Base-by-base conservation (phyloP, 2,329 filamentous ascomycete genomes). In the Annulohypoxylon truncatum region DNA sequence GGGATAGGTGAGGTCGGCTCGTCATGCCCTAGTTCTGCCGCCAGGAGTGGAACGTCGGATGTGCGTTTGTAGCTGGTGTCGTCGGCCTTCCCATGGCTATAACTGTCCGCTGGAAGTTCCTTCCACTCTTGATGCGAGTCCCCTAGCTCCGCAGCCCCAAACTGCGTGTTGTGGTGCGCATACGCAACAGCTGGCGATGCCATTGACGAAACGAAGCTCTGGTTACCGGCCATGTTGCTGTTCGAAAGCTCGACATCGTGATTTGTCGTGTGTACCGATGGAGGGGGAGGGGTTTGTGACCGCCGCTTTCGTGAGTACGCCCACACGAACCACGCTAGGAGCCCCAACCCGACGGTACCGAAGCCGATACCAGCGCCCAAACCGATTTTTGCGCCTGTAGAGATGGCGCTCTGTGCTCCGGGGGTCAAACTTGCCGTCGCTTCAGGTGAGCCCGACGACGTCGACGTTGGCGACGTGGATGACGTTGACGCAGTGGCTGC, bases 301-400 rank as follows among this genome's bases (percentile, higher is more conserved):
- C 28, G 33, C 10, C 67, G 69, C 18, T 69, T 67, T 4, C 69
- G 70, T 51, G 71, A 71, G 66, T 77, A 76, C 15, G 62, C 46
- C 67, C 69, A 75, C 35, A 77, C 67, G 64, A 78, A 77, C 68
- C 74, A 75, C 6, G 53, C 74, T 2, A 67, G 61, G 6, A 76
- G 62, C 0, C 66, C 64, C 1, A 71, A 62, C 0, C 66, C 73
- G 13, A 75, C 51, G 10, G 55, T 64, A 4, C 76, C 77, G 31
- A 77, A 72, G 15, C 64, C 74, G 2, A 77, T 74, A 9, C 81
- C 82, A 0, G 80, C 76, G 4, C 78, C 81, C 8, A 84, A 75
- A 8, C 80, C 82, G 44, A 81, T 75, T 18, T 78, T 81, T 3
- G 77, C 76, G 4, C 75, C 75, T 0, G 76, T 78, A 3, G 79